Conservation (phyloP, 169 alveolate species). For the Eimeria sp. region DNA sequence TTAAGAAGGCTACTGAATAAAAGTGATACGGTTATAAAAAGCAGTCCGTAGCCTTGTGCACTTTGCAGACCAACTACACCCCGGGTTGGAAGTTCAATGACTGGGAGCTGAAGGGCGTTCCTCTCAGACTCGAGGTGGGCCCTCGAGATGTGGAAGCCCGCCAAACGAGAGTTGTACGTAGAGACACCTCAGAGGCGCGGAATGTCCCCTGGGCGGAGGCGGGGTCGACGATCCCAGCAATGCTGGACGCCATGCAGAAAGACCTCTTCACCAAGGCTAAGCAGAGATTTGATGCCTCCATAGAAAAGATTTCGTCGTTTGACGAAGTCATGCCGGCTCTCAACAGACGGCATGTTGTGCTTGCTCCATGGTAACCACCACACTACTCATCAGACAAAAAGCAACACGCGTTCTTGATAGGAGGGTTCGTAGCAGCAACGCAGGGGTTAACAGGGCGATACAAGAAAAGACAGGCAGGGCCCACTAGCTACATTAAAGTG, state of each 20-base stretch:
- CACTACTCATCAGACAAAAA: background rate
- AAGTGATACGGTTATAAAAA: too few species aligned
- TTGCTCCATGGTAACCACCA: slow-evolving; percentile 94
- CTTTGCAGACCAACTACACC: slow-evolving; percentile 97
- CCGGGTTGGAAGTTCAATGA: slow-evolving; percentile 99
- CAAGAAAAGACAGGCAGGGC: background rate
- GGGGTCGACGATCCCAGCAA: slow-evolving; percentile 53
- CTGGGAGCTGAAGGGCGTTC: slow-evolving; percentile 99
- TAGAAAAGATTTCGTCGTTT: slow-evolving; percentile 80
- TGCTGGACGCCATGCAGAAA: slow-evolving; percentile 83
- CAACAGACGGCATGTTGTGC: slow-evolving; percentile 89
- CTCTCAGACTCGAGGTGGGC: slow-evolving; percentile 99
- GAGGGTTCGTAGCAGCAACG: background rate
- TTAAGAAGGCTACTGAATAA: too few species aligned
- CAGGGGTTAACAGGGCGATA: background rate
- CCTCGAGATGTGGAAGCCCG: slow-evolving; percentile 97
- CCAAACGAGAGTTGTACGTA: slow-evolving; percentile 84
- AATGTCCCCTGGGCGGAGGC: slow-evolving; percentile 83
- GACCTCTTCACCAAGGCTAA: slow-evolving; percentile 80
- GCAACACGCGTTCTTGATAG: background rate
- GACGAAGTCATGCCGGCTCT: slow-evolving; percentile 92
- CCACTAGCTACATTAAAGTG: background rate
- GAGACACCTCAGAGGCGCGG: slow-evolving; percentile 81
- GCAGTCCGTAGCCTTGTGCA: slow-evolving; percentile 64
- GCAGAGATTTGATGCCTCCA: slow-evolving; percentile 62